A percentile compares a stretch with the other conserved stretches of the same genome.
Conservation (phyloP, 257 asterid genomes). For the Solanum chiquidenum region DNA sequence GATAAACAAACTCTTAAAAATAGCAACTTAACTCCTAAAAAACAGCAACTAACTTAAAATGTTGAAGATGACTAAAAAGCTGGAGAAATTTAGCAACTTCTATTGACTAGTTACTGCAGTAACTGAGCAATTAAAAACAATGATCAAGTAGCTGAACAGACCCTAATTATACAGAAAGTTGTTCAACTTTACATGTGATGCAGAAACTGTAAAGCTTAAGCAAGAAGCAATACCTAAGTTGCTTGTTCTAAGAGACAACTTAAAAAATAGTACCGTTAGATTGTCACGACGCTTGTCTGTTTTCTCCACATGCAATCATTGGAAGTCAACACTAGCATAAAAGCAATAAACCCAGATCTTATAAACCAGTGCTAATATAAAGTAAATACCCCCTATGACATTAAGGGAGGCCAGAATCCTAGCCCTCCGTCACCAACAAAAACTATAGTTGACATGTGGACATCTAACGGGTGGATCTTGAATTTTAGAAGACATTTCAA, state of each 20-base stretch:
- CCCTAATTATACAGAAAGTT: background rate
- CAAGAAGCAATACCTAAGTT: background rate
- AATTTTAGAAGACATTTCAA: background rate
- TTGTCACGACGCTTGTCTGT: background rate
- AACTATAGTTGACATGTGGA: background rate
- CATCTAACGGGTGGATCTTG: background rate
- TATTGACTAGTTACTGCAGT: no score
- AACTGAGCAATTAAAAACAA: no score
- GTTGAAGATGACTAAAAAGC: no score
- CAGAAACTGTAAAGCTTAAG: background rate
- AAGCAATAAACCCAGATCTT: background rate
- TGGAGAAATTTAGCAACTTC: no score
- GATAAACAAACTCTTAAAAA: no score
- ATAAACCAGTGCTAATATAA: background rate
- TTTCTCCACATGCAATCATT: background rate
- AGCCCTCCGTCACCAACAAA: background rate
- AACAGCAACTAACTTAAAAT: no score
- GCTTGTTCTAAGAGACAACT: background rate
- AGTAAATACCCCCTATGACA: background rate
- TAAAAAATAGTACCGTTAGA: background rate
- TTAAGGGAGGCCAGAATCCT: background rate
- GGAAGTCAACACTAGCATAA: background rate
- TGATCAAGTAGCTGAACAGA: background rate
- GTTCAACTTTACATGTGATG: background rate
- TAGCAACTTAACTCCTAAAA: no score